Evolutionary conservation across 805 yeast species (phyloP).

Genomic region (Lachancea sp.): DNA sequence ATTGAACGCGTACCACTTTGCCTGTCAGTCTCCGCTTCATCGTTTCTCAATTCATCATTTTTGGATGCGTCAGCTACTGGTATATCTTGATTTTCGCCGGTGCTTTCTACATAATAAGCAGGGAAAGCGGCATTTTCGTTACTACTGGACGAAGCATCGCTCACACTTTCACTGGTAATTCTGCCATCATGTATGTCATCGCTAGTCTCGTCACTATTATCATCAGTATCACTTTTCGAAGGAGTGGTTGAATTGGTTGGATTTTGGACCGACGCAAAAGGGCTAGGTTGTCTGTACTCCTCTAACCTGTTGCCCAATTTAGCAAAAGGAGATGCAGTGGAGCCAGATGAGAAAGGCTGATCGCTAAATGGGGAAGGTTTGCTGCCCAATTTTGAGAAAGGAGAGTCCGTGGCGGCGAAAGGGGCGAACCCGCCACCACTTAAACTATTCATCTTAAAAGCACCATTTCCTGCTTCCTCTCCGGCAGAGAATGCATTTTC

Average conservation of each 20-base stretch:
- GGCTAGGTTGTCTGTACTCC: conserved; percentile 1
- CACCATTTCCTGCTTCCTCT: not conserved
- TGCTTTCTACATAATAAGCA: too few relatives aligned
- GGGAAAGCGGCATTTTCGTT: too few relatives aligned
- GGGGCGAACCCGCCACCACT: conserved; percentile 1
- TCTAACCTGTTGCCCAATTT: not conserved
- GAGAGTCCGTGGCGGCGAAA: conserved; percentile 4
- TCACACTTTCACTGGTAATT: too few relatives aligned
- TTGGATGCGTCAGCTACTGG: not conserved
- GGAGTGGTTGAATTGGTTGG: not conserved
- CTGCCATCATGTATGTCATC: too few relatives aligned
- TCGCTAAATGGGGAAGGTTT: not conserved
- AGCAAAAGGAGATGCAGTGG: not conserved
- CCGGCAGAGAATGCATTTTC: not conserved
- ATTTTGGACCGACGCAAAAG: conserved; percentile 1
- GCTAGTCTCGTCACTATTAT: not conserved
- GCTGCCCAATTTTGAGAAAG: not conserved
- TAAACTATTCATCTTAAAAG: not conserved
- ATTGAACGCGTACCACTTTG: not conserved
- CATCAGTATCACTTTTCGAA: not conserved
- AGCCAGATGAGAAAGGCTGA: not conserved
- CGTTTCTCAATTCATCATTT: not conserved
- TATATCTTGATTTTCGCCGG: too few relatives aligned
- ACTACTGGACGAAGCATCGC: too few relatives aligned
- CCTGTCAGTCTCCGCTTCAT: not conserved